Percentiles rank a stretch among this genome's conserved stretches.
These are phyloP conservation scores for Vigna radiata DNA, from an alignment of 306 rosid genomes.

Conservation along the genomic window DNA sequence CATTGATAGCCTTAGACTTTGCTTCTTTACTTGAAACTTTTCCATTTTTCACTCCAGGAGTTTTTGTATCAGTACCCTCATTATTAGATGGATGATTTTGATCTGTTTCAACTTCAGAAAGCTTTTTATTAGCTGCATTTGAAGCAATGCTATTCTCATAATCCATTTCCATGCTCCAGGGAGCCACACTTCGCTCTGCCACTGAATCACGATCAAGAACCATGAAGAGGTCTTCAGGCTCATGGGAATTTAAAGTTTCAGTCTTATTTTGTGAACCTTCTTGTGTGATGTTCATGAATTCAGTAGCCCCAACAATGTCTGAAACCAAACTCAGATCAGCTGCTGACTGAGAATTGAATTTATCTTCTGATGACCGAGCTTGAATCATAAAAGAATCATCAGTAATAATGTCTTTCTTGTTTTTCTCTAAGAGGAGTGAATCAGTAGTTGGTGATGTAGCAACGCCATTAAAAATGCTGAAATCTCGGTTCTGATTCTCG, in stretches of 20 bases:
- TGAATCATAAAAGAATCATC: slow-evolving; percentile 97
- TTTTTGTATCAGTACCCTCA: slow-evolving; percentile 47
- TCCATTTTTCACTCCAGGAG: slow-evolving; percentile 51
- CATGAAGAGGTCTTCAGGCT: slow-evolving; percentile 95
- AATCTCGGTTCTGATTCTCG: slow-evolving; percentile 51
- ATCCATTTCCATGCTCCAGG: slow-evolving; percentile 94
- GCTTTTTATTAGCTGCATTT: slow-evolving; percentile 54
- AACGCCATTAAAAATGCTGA: slow-evolving; percentile 58
- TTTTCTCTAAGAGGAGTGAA: slow-evolving; percentile 50
- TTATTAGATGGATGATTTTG: slow-evolving; percentile 44
- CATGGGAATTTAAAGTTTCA: slow-evolving; percentile 53
- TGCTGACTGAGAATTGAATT: slow-evolving; percentile 60
- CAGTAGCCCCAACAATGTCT: slow-evolving; percentile 67
- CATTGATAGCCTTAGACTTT: slow-evolving; percentile 65
- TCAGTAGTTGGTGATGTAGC: slow-evolving; percentile 52
- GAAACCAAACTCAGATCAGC: slow-evolving; percentile 66
- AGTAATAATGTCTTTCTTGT: slow-evolving; percentile 59
- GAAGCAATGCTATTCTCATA: slow-evolving; percentile 57
- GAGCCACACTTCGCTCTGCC: slow-evolving; percentile 54
- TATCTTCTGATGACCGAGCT: slow-evolving; percentile 61
- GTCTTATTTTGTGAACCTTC: slow-evolving; percentile 56
- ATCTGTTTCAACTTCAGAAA: slow-evolving; percentile 48
- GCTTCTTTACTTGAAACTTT: slow-evolving; percentile 66
- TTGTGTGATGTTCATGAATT: slow-evolving; percentile 51
- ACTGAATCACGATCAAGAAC: slow-evolving; percentile 84